Evolutionary conservation across 2,329 filamentous ascomycete species (phyloP).

Genomic region (Stemphylium lycopersici): DNA sequence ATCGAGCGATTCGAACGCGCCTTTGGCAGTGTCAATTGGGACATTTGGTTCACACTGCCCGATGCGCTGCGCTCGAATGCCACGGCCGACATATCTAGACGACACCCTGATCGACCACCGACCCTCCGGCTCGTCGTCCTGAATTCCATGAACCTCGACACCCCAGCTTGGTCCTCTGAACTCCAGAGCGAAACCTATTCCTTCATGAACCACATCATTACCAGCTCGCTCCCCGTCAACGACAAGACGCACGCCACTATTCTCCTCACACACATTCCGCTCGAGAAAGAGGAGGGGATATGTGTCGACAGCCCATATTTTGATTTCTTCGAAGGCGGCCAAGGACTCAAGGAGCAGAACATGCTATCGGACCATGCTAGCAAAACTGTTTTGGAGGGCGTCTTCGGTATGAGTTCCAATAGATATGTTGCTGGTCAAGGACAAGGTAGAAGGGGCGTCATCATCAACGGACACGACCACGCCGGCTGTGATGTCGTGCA

Average conservation of each 20-base stretch:
- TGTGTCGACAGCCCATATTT: conserved; percentile 88
- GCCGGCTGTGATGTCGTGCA: conserved; percentile 92
- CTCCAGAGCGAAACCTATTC: conserved; percentile 78
- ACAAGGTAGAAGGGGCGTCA: conserved; percentile 72
- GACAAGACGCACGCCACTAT: conserved; percentile 74
- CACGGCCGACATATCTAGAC: neutral
- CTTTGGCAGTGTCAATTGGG: conserved; percentile 92
- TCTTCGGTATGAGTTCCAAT: conserved; percentile 78
- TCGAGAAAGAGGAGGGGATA: conserved; percentile 81
- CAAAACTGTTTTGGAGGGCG: conserved; percentile 74
- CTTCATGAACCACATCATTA: conserved; percentile 75
- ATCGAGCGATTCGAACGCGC: conserved; percentile 80
- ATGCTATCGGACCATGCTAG: conserved; percentile 77
- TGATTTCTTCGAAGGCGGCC: conserved; percentile 70
- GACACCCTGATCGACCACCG: conserved; percentile 52
- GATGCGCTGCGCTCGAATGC: conserved; percentile 3
- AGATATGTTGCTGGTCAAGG: conserved; percentile 64
- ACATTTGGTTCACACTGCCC: conserved; percentile 68
- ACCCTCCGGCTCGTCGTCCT: conserved; percentile 83
- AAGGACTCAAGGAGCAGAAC: conserved; percentile 86
- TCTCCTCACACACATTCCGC: conserved; percentile 87
- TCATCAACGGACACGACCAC: conserved; percentile 94
- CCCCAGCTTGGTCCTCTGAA: conserved; percentile 69
- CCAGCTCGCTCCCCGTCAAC: conserved; percentile 65
- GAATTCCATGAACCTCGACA: conserved; percentile 94